Base-by-base conservation (phyloP, 441 rosid species). In the Pelargonium australe region DNA sequence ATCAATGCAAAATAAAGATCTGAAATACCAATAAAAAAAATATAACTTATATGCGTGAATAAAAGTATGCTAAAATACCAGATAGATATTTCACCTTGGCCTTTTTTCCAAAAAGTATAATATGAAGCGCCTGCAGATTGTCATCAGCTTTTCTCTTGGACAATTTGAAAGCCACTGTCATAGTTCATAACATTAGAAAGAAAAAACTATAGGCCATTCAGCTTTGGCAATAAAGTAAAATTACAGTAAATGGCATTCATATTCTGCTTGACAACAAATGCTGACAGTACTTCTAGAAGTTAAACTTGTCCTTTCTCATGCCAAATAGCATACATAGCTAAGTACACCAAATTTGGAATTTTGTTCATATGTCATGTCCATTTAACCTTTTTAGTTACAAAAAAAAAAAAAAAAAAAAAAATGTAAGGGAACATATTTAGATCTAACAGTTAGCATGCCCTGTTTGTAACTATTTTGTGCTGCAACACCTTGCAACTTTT, bases 71-170 rank as follows among this genome's bases (percentile, higher is more conserved):
- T 31, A 31, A n/a, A 9, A 5, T 25, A 53, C 17, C 31, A 58
- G 19, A 20, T 58, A 20, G 5, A 9, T 11, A 62, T 44, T 5
- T 71, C 70, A 95, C 99, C 98, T 95, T 95, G 68, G 85, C 99
- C 81, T 92, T 95, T 89, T 95, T 95, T 79, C 98, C 99, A 71
- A 83, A 95, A 61, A 95, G 95, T 72, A 95, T 80, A 23, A 76
- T 71, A 65, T 95, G 99, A 70, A 95, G 88, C 72, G 82, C 67
- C 65, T 85, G 86, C 71, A 95, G 87, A 78, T 86, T 89, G 67
- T 90, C 97, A 63, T 95, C 98, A 70, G 91, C 73, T 81, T 92
- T 95, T 77, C 93, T 86, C 95, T 91, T 92, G 63, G 99, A 92
- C 77, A 95, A 78, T 84, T 92, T 88, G 86, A 87, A 88, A 74